Evolutionary conservation across 208 protist species (phyloP).

Genomic region (Leishmania guyanensis): DNA sequence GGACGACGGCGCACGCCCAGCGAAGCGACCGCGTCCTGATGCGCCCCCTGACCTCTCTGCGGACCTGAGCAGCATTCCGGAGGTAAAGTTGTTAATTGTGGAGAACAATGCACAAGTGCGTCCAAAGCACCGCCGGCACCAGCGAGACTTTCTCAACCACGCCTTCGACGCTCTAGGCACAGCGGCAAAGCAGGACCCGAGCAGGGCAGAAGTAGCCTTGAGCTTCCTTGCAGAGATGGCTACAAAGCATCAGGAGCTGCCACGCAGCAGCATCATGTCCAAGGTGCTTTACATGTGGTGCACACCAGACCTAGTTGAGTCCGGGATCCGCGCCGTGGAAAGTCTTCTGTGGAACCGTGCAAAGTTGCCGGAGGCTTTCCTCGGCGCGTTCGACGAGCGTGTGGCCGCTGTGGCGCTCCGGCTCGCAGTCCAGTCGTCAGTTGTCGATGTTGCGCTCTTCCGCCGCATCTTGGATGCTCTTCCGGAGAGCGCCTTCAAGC

Average conservation of each 20-base stretch:
- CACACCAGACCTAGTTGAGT: conserved; percentile 26
- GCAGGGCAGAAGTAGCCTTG: conserved; percentile 19
- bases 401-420: conserved; percentile 74
- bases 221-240: conserved; percentile 56
- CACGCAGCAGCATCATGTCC: conserved; percentile 53
- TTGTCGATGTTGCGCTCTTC: conserved; percentile 34
- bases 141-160: conserved; percentile 71
- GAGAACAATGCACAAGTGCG: conserved; percentile 66
- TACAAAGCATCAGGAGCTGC: conserved; percentile 46
- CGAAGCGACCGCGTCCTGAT: conserved; percentile 26
- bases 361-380: conserved; percentile 29
- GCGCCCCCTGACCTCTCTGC: conserved; percentile 43
- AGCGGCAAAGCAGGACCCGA: conserved; percentile 26
- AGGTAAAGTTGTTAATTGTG: conserved; percentile 49
- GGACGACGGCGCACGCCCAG: conserved; percentile 5
- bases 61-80: conserved; percentile 41
- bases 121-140: conserved; percentile 44
- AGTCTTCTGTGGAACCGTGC: conserved; percentile 30
- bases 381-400: conserved; percentile 58
- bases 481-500: conserved; percentile 52
- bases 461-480: conserved; percentile 48
- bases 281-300: conserved; percentile 70
- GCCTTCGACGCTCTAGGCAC: conserved; percentile 50
- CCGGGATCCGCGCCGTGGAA: conserved; percentile 34
- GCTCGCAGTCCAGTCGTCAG: conserved; percentile 25